A percentile compares a stretch with the other conserved stretches of the same genome.
Conservation (phyloP, 176 grass and related monocot species). For the Aechmea fasciata region DNA sequence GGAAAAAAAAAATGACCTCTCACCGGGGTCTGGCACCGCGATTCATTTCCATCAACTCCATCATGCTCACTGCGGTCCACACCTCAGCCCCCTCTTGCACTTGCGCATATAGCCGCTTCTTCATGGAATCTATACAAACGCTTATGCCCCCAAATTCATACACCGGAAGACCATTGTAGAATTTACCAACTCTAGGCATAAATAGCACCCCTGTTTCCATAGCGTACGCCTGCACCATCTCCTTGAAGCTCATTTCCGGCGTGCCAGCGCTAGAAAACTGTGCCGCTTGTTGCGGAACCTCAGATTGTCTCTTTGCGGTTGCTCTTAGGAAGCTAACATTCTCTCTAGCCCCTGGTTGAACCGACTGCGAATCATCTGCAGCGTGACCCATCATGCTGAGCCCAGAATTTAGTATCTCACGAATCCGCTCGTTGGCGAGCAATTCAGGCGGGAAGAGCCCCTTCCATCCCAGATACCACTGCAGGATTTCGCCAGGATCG, state of each 20-base stretch:
- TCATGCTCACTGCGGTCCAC: slow-evolving; percentile 77
- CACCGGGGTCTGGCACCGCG: slow-evolving; percentile 16
- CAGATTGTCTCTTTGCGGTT: slow-evolving; percentile 65
- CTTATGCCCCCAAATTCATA: slow-evolving; percentile 79
- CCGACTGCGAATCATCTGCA: slow-evolving; percentile 63
- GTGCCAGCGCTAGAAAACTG: slow-evolving; percentile 25
- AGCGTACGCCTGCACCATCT: slow-evolving; percentile 75
- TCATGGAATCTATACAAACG: slow-evolving; percentile 73
- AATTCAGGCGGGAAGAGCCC: slow-evolving; percentile 62
- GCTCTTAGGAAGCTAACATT: slow-evolving; percentile 58
- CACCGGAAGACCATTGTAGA: slow-evolving; percentile 59
- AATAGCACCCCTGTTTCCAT: slow-evolving; percentile 68
- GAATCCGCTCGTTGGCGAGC: slow-evolving; percentile 65
- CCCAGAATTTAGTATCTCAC: slow-evolving; percentile 46
- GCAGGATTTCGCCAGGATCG: slow-evolving; percentile 72
- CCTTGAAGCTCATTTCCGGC: slow-evolving; percentile 78
- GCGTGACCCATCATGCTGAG: slow-evolving; percentile 93
- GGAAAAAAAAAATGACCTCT: background rate
- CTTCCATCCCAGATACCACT: slow-evolving; percentile 89
- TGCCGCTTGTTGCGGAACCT: slow-evolving; percentile 53
- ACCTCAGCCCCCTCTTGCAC: slow-evolving; percentile 48
- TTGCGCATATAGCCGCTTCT: slow-evolving; percentile 66
- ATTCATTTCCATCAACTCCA: slow-evolving; percentile 77
- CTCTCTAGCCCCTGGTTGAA: slow-evolving; percentile 55
- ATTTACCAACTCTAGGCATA: slow-evolving; percentile 79